Conservation (phyloP, 164 flowering plant genomes). For the Liquidambar formosana region DNA sequence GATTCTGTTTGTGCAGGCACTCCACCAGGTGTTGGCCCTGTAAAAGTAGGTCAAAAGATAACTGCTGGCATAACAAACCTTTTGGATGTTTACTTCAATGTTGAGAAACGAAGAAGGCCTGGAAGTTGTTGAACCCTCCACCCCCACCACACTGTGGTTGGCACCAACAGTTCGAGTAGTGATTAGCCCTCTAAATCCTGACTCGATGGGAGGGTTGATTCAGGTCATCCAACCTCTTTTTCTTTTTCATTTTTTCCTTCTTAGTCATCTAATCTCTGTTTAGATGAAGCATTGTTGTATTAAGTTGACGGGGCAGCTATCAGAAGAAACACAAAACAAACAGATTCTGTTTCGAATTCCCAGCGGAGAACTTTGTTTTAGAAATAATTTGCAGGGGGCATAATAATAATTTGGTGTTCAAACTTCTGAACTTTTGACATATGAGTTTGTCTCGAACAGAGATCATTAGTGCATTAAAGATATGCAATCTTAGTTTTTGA, state of each 20-base stretch:
- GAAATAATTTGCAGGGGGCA: too few relatives aligned
- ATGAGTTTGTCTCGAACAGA: too few relatives aligned
- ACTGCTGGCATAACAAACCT: conserved; percentile 92
- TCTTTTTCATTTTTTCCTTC: too few relatives aligned
- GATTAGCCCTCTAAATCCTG: not conserved
- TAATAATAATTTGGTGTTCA: too few relatives aligned
- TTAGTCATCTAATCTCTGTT: too few relatives aligned
- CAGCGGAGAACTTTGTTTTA: too few relatives aligned
- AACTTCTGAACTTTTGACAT: too few relatives aligned
- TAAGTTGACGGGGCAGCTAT: not conserved
- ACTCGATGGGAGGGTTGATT: not conserved
- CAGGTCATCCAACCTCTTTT: not conserved
- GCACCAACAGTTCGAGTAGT: not conserved
- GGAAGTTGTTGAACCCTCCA: conserved; percentile 24
- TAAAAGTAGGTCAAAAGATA: conserved; percentile 79
- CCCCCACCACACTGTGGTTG: too few relatives aligned
- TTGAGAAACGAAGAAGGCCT: conserved; percentile 53
- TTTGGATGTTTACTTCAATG: conserved; percentile 68
- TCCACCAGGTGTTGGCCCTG: conserved; percentile 93
- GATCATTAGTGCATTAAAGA: too few relatives aligned
- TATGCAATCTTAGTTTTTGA: too few relatives aligned
- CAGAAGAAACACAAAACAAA: not conserved
- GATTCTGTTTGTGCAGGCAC: conserved; percentile 60
- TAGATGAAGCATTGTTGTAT: too few relatives aligned
- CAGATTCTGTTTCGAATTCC: too few relatives aligned